phyloP scores from a whole-genome alignment of 2,329 filamentous ascomycete species.

The Fusarium buxicola region DNA sequence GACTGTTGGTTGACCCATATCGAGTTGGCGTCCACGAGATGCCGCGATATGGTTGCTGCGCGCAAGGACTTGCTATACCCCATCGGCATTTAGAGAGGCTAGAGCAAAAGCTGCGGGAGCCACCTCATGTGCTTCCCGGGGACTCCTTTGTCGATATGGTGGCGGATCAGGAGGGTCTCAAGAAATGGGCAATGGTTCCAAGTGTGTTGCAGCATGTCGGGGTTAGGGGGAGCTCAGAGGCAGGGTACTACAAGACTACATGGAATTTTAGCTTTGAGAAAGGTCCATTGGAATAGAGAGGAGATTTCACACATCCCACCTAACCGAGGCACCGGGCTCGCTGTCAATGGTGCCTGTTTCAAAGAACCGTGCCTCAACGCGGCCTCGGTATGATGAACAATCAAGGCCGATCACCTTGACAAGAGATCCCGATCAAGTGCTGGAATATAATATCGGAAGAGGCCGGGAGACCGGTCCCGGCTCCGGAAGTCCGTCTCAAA shows the following conservation, averaged over 20 bases:
- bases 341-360: no score
- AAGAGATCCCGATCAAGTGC: slow-evolving; percentile 15
- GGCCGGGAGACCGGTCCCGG: slow-evolving; percentile 32
- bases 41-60: slow-evolving; percentile 51
- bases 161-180: slow-evolving; percentile 40
- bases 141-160: slow-evolving; percentile 49
- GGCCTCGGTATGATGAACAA: slow-evolving; percentile 23
- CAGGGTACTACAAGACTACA: slow-evolving; percentile 42
- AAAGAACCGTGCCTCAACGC: no score
- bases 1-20: slow-evolving; percentile 42
- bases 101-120: slow-evolving; percentile 26
- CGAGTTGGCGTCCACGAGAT: slow-evolving; percentile 47
- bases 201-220: slow-evolving; percentile 51
- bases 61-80: slow-evolving; percentile 51
- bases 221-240: slow-evolving; percentile 43
- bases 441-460: slow-evolving; percentile 28
- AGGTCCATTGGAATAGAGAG: slow-evolving; percentile 14
- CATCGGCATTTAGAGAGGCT: slow-evolving; percentile 41
- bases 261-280: slow-evolving; percentile 51
- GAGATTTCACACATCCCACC: not conserved
- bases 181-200: slow-evolving; percentile 50
- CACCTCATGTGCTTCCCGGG: slow-evolving; percentile 41
- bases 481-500: slow-evolving; percentile 20
- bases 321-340: no score
- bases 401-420: slow-evolving; percentile 27